Evolutionary conservation across 352 stramenopile species (phyloP), one percentile per base, ranked within the genome.

Genomic region (Globisporangium rhizosaccharum): DNA sequence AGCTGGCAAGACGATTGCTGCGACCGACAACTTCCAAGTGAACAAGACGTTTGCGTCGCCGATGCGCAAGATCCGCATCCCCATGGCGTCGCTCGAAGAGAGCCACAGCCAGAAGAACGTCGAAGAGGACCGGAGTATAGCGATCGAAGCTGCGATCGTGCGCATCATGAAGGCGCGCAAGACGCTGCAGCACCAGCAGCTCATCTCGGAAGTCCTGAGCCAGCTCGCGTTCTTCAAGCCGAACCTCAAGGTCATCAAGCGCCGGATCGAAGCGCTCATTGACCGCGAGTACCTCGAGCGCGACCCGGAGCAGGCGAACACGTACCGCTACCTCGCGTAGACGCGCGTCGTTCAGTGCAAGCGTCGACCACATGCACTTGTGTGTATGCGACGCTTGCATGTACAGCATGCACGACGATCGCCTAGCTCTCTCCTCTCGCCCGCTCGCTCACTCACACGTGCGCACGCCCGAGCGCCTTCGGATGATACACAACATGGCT

Each of bases 141-240:
- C 97, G 20, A 99, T 99, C 70, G 97, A 99, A 82, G 97, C 97
- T 42, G 96, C 97, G 14, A 99, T 99, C 67, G 97, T 99, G 45
- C 93, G 97, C 72, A 99, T 99, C 78, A 99, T 99, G 97, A 99
- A 99, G 80, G 96, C 96, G 20, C 79, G 96, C 59, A 98, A 98
- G 76, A 98, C 93, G 36, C 77, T 99, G 56, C 82, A 96, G 57
- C 97, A 99, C 72, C 94, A 99, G 71, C 92, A 99, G 70, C 85
- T 99, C 14, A 90, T 99, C 48, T 97, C 97, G 41, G 97, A 99
- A 75, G 97, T 99, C 54, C 72, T 99, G 44, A 96, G 79, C 39
- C 97, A 99, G 68, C 82, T 99, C 39, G 81, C 90, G 8, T 99
- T 99, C 69, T 99, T 99, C 84, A 97, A 97, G 65, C 97, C 97